Base-by-base conservation (phyloP, 768 basidiomycete species). In the Mycena sanguinolenta region DNA sequence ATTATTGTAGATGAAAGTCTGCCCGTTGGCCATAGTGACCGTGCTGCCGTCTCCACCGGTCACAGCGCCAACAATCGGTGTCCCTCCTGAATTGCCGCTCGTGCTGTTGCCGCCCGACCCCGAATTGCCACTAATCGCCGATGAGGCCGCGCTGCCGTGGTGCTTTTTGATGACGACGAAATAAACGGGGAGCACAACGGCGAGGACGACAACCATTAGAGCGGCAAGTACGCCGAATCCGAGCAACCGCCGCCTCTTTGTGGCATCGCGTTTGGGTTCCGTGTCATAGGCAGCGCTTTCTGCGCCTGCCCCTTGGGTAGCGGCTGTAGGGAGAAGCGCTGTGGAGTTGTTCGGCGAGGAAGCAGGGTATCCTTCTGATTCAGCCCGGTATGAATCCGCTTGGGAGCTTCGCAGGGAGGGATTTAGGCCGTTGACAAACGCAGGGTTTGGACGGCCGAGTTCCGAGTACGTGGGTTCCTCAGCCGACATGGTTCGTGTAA, bases 1-100 rank as follows among this genome's bases (percentile, higher is more conserved):
- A 79, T 96, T 97, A 67, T 83, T 84, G 78, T 97, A 97, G 3
- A 85, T 89, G 80, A 96, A 93, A 1, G 86, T 90, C 1, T 88
- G 81, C 1, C 95, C 96, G 76, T 95, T 87, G 3, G 86, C 89
- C 23, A 84, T 82, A 10, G 85, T 88, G 60, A 95, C 81, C 6
- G 83, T 83, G 32, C 91, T 92, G 13, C 94, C 95, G 76, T 93
- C 89, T 21, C 89, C 88, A 16, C 95, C 95, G 3, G 84, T 82
- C 28, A 82, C 83, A 0, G 78, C 72, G 21, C 75, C 68, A 5
- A 39, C 5, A 7, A 32, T 16, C 9, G 17, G 10, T 38, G 23
- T 21, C 16, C 61, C 75, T 28, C 27, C 30, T 46, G 16, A 6
- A 42, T 17, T 17, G 19, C 13, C 14, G 10, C 65, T 58, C n/a